phyloP scores from a whole-genome alignment of 2,329 filamentous ascomycete genomes.

The Pestalotiopsis sp. region DNA sequence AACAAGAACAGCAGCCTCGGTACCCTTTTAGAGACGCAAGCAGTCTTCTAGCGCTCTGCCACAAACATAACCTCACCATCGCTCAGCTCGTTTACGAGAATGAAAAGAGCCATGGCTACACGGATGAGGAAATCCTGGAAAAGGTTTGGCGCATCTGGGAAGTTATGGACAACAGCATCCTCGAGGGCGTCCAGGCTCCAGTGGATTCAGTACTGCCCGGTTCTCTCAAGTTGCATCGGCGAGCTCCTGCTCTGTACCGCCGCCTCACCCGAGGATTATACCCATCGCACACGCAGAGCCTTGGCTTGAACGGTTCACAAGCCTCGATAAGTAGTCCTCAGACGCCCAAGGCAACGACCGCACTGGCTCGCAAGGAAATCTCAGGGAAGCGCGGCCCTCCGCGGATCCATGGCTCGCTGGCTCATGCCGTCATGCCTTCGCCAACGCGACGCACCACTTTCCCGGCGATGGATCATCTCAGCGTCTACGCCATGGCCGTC shows the following conservation, averaged over 20 bases:
- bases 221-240: constrained; percentile 49
- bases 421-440: constrained; percentile 48
- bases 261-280: constrained; percentile 50
- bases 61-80: constrained; percentile 54
- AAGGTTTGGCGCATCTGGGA: constrained; percentile 53
- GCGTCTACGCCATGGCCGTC: constrained; percentile 54
- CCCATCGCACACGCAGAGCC: constrained; percentile 33
- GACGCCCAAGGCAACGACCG: constrained; percentile 15
- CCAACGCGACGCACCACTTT: constrained; percentile 49
- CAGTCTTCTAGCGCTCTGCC: constrained; percentile 48
- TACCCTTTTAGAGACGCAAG: constrained; percentile 50
- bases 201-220: constrained; percentile 44
- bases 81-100: constrained; percentile 56
- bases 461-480: constrained; percentile 53
- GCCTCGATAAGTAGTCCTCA: constrained; percentile 10
- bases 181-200: constrained; percentile 50
- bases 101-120: constrained; percentile 53
- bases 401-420: constrained; percentile 46
- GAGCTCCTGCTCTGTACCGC: constrained; percentile 48
- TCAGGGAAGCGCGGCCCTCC: constrained; percentile 36
- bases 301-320: constrained; percentile 13
- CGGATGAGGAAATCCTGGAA: constrained; percentile 49
- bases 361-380: constrained; percentile 21
- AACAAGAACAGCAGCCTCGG: constrained; percentile 37
- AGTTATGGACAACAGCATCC: constrained; percentile 54